Evolutionary conservation across 75 land plant genomes (phyloP), one percentile per base, ranked within the genome.

Genomic region (Isoetes taiwanensis): DNA sequence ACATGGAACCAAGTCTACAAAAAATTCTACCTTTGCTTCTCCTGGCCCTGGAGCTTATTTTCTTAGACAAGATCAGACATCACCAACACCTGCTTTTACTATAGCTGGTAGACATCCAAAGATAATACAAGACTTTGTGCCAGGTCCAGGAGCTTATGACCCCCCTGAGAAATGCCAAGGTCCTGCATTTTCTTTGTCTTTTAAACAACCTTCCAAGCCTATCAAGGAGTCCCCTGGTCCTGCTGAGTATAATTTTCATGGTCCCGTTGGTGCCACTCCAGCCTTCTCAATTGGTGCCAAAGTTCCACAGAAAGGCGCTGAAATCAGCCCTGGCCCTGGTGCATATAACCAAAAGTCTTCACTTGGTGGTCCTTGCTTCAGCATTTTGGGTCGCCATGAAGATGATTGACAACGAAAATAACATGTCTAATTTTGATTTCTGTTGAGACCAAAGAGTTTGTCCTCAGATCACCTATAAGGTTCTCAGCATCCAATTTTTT

Each of bases 31-130:
- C n/a, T n/a, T n/a, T 6, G 50, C 23, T n/a, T 19, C 25, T 46
- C 50, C 50, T 8, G 50, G 50, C 4, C 50, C 50, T 8, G 50
- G 50, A 46, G 50, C 50, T 8, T 46, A 46, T n/a, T 46, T 46
- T 16, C 23, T 16, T 16, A 46, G 25, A 23, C 16, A 19, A 6
- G 6, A 6, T 4, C 16, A 46, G 19, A 46, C 25, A n/a, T 23
- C 50, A 8, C 8, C 25, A 19, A 46, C 6, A 9, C 50, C 50
- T 46, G 50, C 50, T 5, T 46, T 19, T 46, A 46, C 50, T 4
- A 46, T 46, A 6, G 50, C 50, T 19, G 50, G 50, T 5, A 19
- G 50, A 19, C 50, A 46, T 23, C 6, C 12, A 3, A 46, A 46
- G 25, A 6, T 23, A 23, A 6, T 46, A 6, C 50, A 6, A 23